Evolutionary conservation across 345 rosid species (phyloP).

Genomic region (Gynandropsis gynandra): DNA sequence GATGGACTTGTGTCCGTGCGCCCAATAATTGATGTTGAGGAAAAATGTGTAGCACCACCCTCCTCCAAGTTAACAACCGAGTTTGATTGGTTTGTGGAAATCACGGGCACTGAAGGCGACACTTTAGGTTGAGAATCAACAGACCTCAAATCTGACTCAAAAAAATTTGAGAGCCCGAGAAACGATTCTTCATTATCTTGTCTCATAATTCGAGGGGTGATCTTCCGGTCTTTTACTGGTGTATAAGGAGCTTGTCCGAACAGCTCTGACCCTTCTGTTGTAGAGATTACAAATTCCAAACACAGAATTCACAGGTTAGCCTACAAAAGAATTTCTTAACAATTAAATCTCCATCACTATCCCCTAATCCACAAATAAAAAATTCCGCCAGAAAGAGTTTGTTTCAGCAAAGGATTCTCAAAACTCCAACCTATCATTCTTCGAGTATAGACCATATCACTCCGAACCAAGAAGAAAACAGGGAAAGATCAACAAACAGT

Average conservation of each 20-base stretch:
- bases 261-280: slow-evolving; percentile 20
- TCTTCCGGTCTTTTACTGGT: slow-evolving; percentile 3
- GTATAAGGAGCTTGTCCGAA: slow-evolving; percentile 12
- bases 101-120: not conserved
- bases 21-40: slow-evolving; percentile 17
- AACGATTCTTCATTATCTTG: slow-evolving; percentile 13
- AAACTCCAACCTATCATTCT: not conserved
- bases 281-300: not conserved
- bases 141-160: slow-evolving; percentile 11
- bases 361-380: not conserved
- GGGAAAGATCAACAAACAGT: not conserved
- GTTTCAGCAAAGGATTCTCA: not conserved
- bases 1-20: slow-evolving; percentile 8
- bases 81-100: slow-evolving; percentile 9
- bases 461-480: not conserved
- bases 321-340: slow-evolving; percentile 1
- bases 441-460: no score
- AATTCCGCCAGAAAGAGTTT: not conserved
- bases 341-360: not conserved
- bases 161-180: slow-evolving; percentile 11
- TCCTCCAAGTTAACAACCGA: slow-evolving; percentile 17
- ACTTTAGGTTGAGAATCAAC: not conserved
- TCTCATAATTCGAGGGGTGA: slow-evolving; percentile 10
- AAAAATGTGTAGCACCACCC: slow-evolving; percentile 4
- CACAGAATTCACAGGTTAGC: not conserved